These are phyloP conservation scores for Anaeramoeba ignava DNA, from an alignment of 78 protist species.

Conservation along the genomic window DNA sequence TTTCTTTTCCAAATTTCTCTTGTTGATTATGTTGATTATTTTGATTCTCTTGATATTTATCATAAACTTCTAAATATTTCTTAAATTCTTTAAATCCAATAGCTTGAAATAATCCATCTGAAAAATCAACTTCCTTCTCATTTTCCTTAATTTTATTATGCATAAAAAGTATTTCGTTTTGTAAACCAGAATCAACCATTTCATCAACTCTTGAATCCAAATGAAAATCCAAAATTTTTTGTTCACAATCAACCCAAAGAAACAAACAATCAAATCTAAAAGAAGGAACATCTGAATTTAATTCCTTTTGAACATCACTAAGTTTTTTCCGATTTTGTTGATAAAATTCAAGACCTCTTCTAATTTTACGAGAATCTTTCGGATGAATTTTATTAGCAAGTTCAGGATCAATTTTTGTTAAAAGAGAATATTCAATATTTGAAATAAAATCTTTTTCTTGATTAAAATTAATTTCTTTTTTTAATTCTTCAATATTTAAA, in stretches of 20 bases:
- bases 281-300: background rate
- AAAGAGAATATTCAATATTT: background rate
- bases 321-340: background rate
- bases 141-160: too few relatives aligned
- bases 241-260: conserved; percentile 18
- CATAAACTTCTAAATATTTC: too few relatives aligned
- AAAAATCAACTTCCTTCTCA: too few relatives aligned
- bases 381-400: conserved; percentile 17
- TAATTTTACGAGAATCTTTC: background rate
- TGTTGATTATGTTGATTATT: too few relatives aligned
- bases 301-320: background rate
- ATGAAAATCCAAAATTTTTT: background rate
- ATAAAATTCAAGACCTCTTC: background rate
- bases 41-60: too few relatives aligned
- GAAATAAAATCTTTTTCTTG: background rate
- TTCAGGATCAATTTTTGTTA: background rate
- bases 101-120: too few relatives aligned
- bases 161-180: too few relatives aligned
- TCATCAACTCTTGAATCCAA: conserved; percentile 10
- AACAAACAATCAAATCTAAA: background rate
- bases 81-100: too few relatives aligned
- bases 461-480: background rate
- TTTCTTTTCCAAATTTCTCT: too few relatives aligned
- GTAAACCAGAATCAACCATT: conserved; percentile 5
- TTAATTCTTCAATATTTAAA: too few relatives aligned